Conservation (phyloP, 75 land plant genomes). For the Selaginella tamariscina region DNA sequence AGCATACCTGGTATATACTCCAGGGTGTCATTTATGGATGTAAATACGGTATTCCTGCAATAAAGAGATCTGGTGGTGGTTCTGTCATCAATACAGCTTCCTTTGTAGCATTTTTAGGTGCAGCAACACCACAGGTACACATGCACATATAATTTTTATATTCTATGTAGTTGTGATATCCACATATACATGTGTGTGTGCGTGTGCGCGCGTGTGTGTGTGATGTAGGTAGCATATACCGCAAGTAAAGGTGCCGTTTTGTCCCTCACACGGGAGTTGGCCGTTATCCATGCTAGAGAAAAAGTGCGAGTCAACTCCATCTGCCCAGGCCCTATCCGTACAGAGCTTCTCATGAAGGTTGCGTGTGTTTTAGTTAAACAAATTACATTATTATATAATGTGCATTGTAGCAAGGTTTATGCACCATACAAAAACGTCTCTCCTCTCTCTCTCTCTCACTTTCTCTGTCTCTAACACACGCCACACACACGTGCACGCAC, state of each 20-base stretch:
- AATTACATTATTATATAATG: background rate
- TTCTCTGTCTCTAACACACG: too few species aligned
- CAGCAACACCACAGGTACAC: constrained; percentile 26
- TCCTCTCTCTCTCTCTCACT: too few species aligned
- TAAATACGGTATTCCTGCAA: constrained; percentile 35
- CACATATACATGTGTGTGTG: too few species aligned
- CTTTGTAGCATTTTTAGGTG: constrained; percentile 28
- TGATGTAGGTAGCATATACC: constrained; percentile 27
- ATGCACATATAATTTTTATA: background rate
- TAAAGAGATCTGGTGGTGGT: constrained; percentile 33
- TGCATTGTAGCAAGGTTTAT: too few species aligned
- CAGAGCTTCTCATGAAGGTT: constrained; percentile 35
- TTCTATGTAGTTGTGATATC: background rate
- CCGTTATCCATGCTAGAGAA: constrained; percentile 30
- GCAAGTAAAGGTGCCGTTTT: constrained; percentile 41
- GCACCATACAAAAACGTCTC: too few species aligned
- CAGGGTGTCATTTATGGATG: constrained; percentile 27
- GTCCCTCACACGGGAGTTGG: constrained; percentile 32
- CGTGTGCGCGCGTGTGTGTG: too few species aligned
- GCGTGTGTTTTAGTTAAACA: background rate
- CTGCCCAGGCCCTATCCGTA: constrained; percentile 32
- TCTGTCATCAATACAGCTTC: constrained; percentile 35
- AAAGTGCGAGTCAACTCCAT: constrained; percentile 30
- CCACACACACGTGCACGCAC: too few species aligned
- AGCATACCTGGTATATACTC: too few species aligned